Evolutionary conservation across 139 green algal genomes (phyloP), one percentile per base, ranked within the genome.

Genomic region (Picochlorum sp.): DNA sequence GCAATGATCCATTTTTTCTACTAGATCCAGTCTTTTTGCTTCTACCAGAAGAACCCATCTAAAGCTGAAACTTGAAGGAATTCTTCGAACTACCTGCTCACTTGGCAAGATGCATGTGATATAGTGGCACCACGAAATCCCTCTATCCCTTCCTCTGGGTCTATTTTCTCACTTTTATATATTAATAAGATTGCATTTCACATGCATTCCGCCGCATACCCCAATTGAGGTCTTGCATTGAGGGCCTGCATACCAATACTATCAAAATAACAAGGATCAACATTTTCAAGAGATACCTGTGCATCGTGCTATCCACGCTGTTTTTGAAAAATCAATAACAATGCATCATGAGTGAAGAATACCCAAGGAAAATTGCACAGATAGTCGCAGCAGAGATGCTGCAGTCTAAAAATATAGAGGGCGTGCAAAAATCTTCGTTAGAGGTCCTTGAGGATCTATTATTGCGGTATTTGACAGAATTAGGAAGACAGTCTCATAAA

Each of bases 371-470:
- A 1, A 37, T 94, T 1, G 82, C 89, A 1, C 61, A 73, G 2
- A 58, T 86, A 4, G 80, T 74, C 0, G 81, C 73, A 21, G 73
- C 74, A 4, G 80, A 95, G 62, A 68, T 93, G 11, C 75, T 76
- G 0, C 77, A 91, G 31, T 31, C 70, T 4, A 57, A 81, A 3
- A 86, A 85, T 9, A 92, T 88, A 51, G 75, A 94, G 51, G 65
- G 67, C 0, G 76, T 82, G 14, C 89, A 96, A 30, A 74, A 86
- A 5, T 86, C 77, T 4, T 78, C 85, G 1, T 21, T 82, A 1
- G 88, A 96, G 2, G 74, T 89, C 0, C 62, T 96, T 10, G 67
- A 78, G 13, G 90, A 96, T 20, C 60, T 96, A 24, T 52, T 94
- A 51, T 37, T 94, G 20, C 78, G 82, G 0, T 96, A 91, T 60